Conservation (phyloP, 2,329 filamentous ascomycete species). For the Stagonosporopsis vannaccii region DNA sequence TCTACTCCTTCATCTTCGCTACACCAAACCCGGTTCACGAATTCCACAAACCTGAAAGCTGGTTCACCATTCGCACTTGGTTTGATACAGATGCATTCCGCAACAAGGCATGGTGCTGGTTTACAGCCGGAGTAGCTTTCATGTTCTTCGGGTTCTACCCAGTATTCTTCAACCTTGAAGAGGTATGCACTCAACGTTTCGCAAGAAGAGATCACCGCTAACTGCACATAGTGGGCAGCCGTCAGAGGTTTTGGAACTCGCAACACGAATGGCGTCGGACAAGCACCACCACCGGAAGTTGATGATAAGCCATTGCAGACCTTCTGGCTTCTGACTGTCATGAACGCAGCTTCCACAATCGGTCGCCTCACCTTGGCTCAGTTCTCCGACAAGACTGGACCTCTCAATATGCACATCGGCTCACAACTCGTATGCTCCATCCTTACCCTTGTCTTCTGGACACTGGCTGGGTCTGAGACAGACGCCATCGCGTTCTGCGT, state of each 20-base stretch:
- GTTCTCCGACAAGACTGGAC: conserved; percentile 55
- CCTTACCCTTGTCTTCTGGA: conserved; percentile 56
- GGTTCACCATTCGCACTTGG: conserved; percentile 50
- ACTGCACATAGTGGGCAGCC: conserved; percentile 53
- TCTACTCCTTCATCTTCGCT: conserved; percentile 53
- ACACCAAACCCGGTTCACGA: conserved; percentile 53
- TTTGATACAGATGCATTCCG: conserved; percentile 55
- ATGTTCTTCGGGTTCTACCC: conserved; percentile 62
- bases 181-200: conserved; percentile 40
- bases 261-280: conserved; percentile 20
- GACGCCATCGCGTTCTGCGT: conserved; percentile 57
- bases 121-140: conserved; percentile 55
- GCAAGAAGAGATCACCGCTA: conserved; percentile 11
- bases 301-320: conserved; percentile 51
- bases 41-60: conserved; percentile 50
- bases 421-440: conserved; percentile 53
- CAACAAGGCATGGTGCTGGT: conserved; percentile 54
- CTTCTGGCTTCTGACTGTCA: conserved; percentile 59
- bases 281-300: conserved; percentile 19
- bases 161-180: conserved; percentile 62
- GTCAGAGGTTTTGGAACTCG: conserved; percentile 52
- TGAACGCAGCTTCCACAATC: conserved; percentile 58
- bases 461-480: conserved; percentile 46
- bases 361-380: conserved; percentile 56
- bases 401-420: conserved; percentile 55